These are phyloP conservation scores for Aspergillus egyptiacus DNA, from an alignment of 495 filamentous ascomycete genomes.

Conservation along the genomic window DNA sequence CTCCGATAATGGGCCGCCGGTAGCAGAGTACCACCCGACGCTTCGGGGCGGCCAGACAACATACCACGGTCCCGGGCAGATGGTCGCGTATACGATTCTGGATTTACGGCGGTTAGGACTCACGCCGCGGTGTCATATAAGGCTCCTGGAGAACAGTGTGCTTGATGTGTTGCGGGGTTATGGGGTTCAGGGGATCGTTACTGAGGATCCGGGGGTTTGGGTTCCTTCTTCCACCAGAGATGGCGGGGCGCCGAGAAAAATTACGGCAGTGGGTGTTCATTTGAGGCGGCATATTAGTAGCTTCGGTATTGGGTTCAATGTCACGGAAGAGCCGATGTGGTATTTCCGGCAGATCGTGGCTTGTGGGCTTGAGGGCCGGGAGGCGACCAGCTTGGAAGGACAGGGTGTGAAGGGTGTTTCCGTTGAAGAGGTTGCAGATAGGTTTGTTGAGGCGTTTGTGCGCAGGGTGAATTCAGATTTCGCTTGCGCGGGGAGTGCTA, in stretches of 20 bases:
- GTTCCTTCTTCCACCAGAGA: conserved; percentile 23
- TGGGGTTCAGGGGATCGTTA: conserved; percentile 54
- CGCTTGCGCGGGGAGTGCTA: conserved; percentile 24
- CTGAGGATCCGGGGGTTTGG: conserved; percentile 86
- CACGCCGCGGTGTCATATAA: conserved; percentile 60
- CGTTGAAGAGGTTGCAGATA: conserved; percentile 30
- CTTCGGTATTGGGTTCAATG: conserved; percentile 82
- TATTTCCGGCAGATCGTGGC: conserved; percentile 71
- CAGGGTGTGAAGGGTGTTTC: conserved; percentile 27
- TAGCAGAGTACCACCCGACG: conserved; percentile 61
- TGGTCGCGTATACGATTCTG: conserved; percentile 82
- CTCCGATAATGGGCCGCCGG: conserved; percentile 28
- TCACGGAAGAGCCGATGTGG: conserved; percentile 61
- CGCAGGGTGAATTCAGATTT: conserved; percentile 37
- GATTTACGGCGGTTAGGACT: conserved; percentile 58
- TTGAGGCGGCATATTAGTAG: conserved; percentile 76
- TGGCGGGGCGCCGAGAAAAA: conserved; percentile 51
- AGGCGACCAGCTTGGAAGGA: conserved; percentile 61
- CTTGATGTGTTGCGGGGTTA: conserved; percentile 52
- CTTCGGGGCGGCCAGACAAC: conserved; percentile 86
- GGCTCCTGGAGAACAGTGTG: conserved; percentile 68
- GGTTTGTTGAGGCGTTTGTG: conserved; percentile 40
- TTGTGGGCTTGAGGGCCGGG: conserved; percentile 76
- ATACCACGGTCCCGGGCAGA: conserved; percentile 91
- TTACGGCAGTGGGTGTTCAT: conserved; percentile 86